Conservation (phyloP, 306 rosid genomes). For the Mucuna pruriens region DNA sequence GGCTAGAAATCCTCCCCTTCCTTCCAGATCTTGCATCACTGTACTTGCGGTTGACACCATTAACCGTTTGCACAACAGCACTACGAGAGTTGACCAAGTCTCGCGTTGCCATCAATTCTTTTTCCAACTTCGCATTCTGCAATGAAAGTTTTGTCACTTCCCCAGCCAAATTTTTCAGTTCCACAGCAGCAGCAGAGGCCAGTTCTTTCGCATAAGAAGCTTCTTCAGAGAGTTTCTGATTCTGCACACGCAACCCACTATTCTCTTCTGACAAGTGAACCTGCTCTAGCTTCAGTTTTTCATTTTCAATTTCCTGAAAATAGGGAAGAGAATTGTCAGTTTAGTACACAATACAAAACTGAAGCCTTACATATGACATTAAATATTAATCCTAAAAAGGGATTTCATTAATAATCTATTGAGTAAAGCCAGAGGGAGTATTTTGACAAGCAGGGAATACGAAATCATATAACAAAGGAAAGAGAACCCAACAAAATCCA, state of each 20-base stretch:
- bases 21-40: conserved; percentile 75
- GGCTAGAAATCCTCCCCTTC: conserved; percentile 77
- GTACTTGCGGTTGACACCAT: conserved; percentile 75
- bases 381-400: not conserved
- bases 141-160: conserved; percentile 95
- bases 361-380: not conserved
- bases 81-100: conserved; percentile 73
- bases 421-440: not conserved
- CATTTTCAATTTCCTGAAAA: conserved; percentile 88
- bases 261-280: conserved; percentile 90
- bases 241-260: conserved; percentile 92
- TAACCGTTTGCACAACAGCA: conserved; percentile 53
- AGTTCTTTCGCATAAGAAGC: conserved; percentile 97
- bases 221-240: conserved; percentile 96
- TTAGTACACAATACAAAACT: not conserved
- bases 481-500: not conserved
- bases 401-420: conserved; percentile 18
- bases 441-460: conserved; percentile 7
- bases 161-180: conserved; percentile 94
- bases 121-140: conserved; percentile 85
- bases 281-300: conserved; percentile 82
- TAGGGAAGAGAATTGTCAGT: conserved; percentile 21
- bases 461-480: not conserved
- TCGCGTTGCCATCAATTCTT: conserved; percentile 77
- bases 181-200: conserved; percentile 99